Base-by-base conservation (phyloP, 345 rosid species). In the Barbarea vulgaris region DNA sequence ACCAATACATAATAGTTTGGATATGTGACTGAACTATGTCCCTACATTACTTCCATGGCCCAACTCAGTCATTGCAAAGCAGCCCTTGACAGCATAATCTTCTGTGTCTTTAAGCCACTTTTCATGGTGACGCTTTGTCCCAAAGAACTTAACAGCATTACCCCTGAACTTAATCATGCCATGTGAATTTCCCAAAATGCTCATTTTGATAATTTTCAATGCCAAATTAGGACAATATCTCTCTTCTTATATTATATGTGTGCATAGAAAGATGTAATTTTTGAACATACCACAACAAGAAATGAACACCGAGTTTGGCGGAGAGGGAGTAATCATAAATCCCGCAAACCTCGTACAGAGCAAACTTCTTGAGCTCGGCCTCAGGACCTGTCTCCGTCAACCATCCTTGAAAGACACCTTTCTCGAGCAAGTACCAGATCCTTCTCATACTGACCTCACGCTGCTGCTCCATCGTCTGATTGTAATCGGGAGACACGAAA, bases 1-100 rank as follows among this genome's bases (percentile, higher is more conserved):
- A 61, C 42, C 50, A 31, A 51, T 5, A 69, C 31, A 55, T 21
- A 25, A 41, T 7, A 52, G 15, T 24, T 31, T 6, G 28, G 52
- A 21, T 47, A 57, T 10, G 47, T 15, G 13, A 70, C 25, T 36
- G 54, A 6, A 75, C 47, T 36, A 19, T 11, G 80, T 50, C 57
- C 77, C 36, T 91, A 91, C 98, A 87, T 91, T 93, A 79, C 94
- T 91, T 83, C 98, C 97, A 81, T 93, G 98, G 57, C 98, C 98
- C 80, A 93, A 70, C 82, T 93, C 98, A 5, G 97, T 81, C 96
- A 93, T 93, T 5, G 98, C 91, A 81, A 93, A 93, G 81, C 98
- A 93, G 31, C 98, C 97, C 79, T 85, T 89, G 70, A 91, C 68
- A 56, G 66, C 73, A 68, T 74, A 87, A 63, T 83, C 84, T 74